Evolutionary conservation across 2,329 filamentous ascomycete species (phyloP), one percentile per base, ranked within the genome.

Genomic region (Fusarium secorum): DNA sequence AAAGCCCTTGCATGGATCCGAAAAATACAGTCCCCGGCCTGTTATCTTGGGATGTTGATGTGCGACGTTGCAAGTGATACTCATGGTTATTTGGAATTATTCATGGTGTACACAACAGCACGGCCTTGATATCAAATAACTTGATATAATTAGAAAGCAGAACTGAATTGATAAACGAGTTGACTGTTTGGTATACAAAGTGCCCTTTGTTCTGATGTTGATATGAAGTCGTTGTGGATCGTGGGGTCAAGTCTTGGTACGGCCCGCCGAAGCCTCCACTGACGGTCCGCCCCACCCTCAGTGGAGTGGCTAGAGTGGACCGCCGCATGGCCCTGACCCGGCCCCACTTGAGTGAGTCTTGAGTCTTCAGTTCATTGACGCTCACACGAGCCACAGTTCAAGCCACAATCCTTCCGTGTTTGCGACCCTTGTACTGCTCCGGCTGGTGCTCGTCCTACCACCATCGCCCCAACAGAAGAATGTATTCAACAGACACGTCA

Each of bases 401-500:
- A 71, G 68, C 68, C 68, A 71, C 62, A 63, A 17, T 44, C 45
- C 20, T n/a, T 26, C 49, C 36, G 22, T 60, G 13, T 46, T 42
- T 30, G 17, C 20, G 36, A 67, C 51, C 68, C 68, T 71, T 66
- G 68, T 38, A 66, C 55, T 26, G 42, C 46, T 38, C 26, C 28
- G 32, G 33, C 32, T 24, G 42, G 35, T 54, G 51, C 32, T 65
- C 51, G 39, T 65, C 51, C 35, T 52, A 45, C 55, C 42, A 59
- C 42, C 10, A 36, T 24, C 48, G 48, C 54, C 69, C 69, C 68
- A 72, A 72, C 69, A 70, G 54, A 49, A 45, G 51, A 45, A 59
- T 46, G 48, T 41, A 36, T 72, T 61, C 64, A 70, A 70, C 64
- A 72, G 68, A 72, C 65, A 46, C 68, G 58, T 69, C 68, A 56